Conservation (phyloP, 176 grass and related monocot genomes). For the Lolium multiflorum region DNA sequence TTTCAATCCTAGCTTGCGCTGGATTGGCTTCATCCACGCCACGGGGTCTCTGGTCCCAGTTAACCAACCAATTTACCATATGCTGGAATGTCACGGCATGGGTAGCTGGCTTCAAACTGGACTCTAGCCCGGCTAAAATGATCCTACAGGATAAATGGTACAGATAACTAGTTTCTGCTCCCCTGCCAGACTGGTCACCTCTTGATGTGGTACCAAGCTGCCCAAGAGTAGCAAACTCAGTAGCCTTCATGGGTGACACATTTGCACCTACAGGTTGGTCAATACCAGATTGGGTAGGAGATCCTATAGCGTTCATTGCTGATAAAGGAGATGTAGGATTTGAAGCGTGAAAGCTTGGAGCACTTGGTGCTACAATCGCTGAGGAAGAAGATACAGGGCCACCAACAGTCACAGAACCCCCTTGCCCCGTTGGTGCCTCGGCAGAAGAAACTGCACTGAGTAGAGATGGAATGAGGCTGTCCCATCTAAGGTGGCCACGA, state of each 20-base stretch:
- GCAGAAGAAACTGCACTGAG: constrained; percentile 67
- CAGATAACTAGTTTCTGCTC: constrained; percentile 67
- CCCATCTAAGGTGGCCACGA: constrained; percentile 86
- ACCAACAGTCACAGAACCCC: constrained; percentile 37
- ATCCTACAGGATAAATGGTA: constrained; percentile 85
- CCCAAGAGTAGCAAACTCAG: constrained; percentile 66
- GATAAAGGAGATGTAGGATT: constrained; percentile 85
- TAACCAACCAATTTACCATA: constrained; percentile 92
- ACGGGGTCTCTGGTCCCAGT: constrained; percentile 74
- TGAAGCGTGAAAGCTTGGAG: constrained; percentile 70
- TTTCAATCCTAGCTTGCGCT: constrained; percentile 70
- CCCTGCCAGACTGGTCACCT: constrained; percentile 52
- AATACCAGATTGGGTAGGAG: constrained; percentile 83
- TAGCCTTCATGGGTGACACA: constrained; percentile 75
- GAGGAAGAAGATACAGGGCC: constrained; percentile 53
- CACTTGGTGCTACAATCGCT: constrained; percentile 50
- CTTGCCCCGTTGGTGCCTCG: constrained; percentile 63
- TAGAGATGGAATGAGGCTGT: constrained; percentile 83
- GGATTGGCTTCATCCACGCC: constrained; percentile 54
- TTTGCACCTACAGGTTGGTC: constrained; percentile 75
- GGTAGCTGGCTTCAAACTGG: constrained; percentile 80
- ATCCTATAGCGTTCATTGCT: constrained; percentile 77
- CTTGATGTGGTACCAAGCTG: constrained; percentile 48
- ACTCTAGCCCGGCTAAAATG: constrained; percentile 79
- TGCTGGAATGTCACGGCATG: constrained; percentile 82